Conservation (phyloP, 371 early-diverging fungal genomes). For the Mortierella sp. region DNA sequence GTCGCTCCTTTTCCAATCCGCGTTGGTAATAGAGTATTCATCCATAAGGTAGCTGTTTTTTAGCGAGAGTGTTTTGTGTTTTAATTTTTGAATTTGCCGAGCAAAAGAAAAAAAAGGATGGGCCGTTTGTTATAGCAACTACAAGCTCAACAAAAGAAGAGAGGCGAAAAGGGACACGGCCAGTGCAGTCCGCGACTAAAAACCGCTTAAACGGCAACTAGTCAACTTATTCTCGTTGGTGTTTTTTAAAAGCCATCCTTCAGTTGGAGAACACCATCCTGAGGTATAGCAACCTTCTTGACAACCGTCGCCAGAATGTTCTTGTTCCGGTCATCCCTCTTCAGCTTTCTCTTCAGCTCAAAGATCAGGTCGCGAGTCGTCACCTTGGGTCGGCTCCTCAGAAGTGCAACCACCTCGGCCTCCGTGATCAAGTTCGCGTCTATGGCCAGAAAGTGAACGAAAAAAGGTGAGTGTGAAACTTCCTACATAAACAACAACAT, state of each 20-base stretch:
- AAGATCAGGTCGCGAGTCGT: constrained; percentile 78
- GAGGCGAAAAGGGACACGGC: not conserved
- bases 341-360: constrained; percentile 75
- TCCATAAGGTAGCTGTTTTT: no score
- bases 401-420: constrained; percentile 74
- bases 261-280: constrained; percentile 61
- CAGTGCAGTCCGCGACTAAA: not conserved
- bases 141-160: no score
- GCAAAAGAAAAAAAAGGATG: no score
- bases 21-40: no score
- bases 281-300: constrained; percentile 72
- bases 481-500: not conserved
- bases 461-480: no score
- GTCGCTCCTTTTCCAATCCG: no score
- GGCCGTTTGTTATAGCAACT: no score
- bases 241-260: constrained; percentile 53
- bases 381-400: constrained; percentile 64
- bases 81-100: no score
- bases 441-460: not conserved
- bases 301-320: constrained; percentile 69
- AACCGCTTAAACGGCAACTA: not conserved
- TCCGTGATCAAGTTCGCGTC: constrained; percentile 71
- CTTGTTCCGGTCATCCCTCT: constrained; percentile 74
- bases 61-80: no score
- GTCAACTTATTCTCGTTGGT: not conserved